Evolutionary conservation across 257 asterid species (phyloP).

Genomic region (Jacaranda copaia): DNA sequence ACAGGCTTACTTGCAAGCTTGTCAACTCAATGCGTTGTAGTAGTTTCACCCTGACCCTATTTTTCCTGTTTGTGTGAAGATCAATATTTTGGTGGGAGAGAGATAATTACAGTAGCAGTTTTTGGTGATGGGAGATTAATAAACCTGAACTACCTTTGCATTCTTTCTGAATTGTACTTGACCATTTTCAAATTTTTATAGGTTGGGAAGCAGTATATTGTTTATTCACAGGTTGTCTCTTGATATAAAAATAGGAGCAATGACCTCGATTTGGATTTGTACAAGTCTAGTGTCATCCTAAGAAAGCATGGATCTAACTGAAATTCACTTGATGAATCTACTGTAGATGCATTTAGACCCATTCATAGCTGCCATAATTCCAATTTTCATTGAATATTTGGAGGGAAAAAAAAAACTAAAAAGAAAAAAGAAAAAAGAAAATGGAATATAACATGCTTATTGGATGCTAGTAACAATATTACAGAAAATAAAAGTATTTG

Average conservation of each 20-base stretch:
- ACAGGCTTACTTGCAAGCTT: constrained; percentile 14
- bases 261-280: not conserved
- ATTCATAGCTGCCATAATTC: constrained; percentile 1
- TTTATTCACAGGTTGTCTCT: constrained; percentile 5
- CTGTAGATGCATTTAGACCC: not conserved
- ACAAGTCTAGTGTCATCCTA: constrained; percentile 3
- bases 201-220: not conserved
- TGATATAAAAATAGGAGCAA: not conserved
- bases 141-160: not conserved
- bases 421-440: not conserved
- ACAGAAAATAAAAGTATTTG: no score
- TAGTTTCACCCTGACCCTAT: constrained; percentile 1
- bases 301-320: constrained; percentile 22
- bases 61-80: constrained; percentile 16
- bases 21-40: constrained; percentile 7
- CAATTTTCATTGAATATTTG: not conserved
- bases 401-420: not conserved
- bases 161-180: constrained; percentile 13
- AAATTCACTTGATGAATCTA: constrained; percentile 3
- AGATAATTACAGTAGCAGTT: not conserved
- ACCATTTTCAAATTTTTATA: not conserved
- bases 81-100: constrained; percentile 17
- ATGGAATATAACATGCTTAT: no score
- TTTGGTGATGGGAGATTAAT: constrained; percentile 24
- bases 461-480: no score